Conservation (phyloP, 78 protist genomes). For the Chrysochromulina parva region DNA sequence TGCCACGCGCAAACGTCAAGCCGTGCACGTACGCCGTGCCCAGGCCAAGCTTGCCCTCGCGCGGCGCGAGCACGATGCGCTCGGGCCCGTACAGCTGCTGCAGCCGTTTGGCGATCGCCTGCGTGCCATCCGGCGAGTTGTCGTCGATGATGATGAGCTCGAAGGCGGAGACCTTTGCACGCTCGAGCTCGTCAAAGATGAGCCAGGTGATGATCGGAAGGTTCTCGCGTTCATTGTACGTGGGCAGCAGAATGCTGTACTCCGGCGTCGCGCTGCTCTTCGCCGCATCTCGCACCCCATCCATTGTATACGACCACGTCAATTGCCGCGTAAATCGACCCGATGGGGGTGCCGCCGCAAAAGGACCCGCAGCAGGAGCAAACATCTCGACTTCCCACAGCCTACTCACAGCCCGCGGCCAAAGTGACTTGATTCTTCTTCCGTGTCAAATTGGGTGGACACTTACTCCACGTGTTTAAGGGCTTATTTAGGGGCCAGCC, state of each 20-base stretch:
- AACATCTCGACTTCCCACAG: too few relatives aligned
- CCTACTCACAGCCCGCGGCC: too few relatives aligned
- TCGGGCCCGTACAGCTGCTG: slow-evolving; percentile 74
- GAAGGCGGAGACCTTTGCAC: slow-evolving; percentile 41
- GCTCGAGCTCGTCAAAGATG: slow-evolving; percentile 9
- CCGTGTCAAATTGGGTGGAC: too few relatives aligned
- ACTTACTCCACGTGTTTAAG: too few relatives aligned
- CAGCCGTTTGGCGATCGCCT: slow-evolving; percentile 72
- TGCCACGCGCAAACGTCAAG: slow-evolving; percentile 75
- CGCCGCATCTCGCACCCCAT: too few relatives aligned
- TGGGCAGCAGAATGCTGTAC: slow-evolving; percentile 84
- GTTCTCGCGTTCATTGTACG: slow-evolving; percentile 89
- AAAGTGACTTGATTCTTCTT: too few relatives aligned
- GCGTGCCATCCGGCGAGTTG: slow-evolving; percentile 85
- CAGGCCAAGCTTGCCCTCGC: slow-evolving; percentile 74
- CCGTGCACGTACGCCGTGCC: slow-evolving; percentile 90
- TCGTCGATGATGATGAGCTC: slow-evolving; percentile 90
- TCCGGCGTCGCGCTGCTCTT: slow-evolving; percentile 39
- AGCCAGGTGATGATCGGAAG: slow-evolving; percentile 83
- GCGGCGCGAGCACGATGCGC: neutral
- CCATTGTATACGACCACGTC: too few relatives aligned
- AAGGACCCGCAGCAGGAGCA: too few relatives aligned
- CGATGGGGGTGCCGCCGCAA: too few relatives aligned
- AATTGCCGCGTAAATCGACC: too few relatives aligned
- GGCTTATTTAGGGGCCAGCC: too few relatives aligned